These are phyloP conservation scores for Eucalyptus victrix DNA, from an alignment of 345 rosid species.

Conservation along the genomic window DNA sequence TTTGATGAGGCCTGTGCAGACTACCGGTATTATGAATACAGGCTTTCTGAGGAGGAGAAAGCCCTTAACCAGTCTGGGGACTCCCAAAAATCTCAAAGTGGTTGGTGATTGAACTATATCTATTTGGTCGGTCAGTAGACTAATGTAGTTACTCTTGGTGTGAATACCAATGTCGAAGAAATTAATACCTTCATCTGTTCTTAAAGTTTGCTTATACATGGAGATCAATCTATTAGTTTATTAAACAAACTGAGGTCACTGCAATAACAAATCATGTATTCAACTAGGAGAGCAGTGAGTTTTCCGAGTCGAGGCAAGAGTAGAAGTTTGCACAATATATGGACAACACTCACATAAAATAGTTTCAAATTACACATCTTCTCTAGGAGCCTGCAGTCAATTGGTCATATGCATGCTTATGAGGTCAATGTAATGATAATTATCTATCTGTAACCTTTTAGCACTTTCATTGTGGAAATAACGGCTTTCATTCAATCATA, in stretches of 20 bases:
- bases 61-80: constrained; percentile 39
- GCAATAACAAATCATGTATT: not conserved
- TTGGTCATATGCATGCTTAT: not conserved
- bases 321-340: not conserved
- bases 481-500: not conserved
- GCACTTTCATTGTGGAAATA: not conserved
- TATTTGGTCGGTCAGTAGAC: not conserved
- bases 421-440: not conserved
- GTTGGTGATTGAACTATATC: constrained; percentile 16
- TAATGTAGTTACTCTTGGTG: not conserved
- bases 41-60: constrained; percentile 79
- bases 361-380: not conserved
- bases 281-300: not conserved
- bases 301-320: not conserved
- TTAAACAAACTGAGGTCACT: not conserved
- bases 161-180: not conserved
- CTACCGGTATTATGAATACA: constrained; percentile 70
- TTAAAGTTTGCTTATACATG: not conserved
- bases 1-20: constrained; percentile 77
- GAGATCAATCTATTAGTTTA: not conserved
- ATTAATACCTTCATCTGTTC: not conserved
- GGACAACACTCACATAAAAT: not conserved
- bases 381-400: not conserved
- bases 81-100: constrained; percentile 27
- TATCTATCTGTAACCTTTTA: not conserved